Conservation (phyloP, 129 eudicot species). For the Oenanthe sinensis region DNA sequence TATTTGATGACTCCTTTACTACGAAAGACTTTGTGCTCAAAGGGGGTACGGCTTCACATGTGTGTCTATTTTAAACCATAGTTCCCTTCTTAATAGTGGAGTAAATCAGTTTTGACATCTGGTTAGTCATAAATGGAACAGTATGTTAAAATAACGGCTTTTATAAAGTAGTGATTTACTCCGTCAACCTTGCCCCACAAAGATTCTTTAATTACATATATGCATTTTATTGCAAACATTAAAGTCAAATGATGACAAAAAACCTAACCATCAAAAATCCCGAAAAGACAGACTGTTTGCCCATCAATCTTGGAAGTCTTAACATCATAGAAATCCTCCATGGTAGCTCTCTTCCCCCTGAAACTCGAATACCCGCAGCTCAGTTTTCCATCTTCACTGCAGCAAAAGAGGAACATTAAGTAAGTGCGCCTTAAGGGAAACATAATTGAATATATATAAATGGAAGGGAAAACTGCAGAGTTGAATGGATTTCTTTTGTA, state of each 20-base stretch:
- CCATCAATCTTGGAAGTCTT: conserved; percentile 68
- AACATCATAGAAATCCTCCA: conserved; percentile 87
- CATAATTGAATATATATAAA: no score
- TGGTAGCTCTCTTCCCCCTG: conserved; percentile 84
- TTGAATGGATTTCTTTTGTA: no score
- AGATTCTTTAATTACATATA: neutral
- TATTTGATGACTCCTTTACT: neutral
- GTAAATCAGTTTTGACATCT: no score
- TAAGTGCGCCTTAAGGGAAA: neutral
- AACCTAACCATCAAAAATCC: conserved; percentile 82
- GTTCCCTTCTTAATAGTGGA: neutral
- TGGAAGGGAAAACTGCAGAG: neutral
- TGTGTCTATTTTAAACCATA: neutral
- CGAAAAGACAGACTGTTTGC: conserved; percentile 61
- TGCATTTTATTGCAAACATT: neutral
- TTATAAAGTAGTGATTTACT: neutral
- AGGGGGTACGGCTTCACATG: neutral
- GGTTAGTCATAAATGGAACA: no score
- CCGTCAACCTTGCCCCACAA: neutral
- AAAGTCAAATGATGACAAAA: neutral
- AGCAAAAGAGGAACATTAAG: neutral
- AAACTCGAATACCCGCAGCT: conserved; percentile 83
- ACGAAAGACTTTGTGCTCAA: no score
- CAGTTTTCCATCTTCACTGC: conserved; percentile 82
- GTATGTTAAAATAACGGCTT: neutral